Evolutionary conservation across 2,329 filamentous ascomycete species (phyloP).

Genomic region (Phoma sp.): DNA sequence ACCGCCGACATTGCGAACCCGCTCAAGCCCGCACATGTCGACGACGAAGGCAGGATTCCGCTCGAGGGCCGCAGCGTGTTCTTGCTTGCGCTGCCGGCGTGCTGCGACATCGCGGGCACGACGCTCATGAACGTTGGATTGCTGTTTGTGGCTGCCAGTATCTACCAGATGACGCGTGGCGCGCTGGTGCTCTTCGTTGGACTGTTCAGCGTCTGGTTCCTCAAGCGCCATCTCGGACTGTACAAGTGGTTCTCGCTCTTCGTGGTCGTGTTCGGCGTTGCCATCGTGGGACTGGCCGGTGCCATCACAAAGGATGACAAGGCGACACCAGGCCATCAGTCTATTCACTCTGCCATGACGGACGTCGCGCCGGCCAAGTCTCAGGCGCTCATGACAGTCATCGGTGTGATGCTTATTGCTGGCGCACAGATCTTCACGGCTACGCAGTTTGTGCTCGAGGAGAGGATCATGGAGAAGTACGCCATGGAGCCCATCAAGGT

Average conservation of each 20-base stretch:
- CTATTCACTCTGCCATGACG: constrained; percentile 26
- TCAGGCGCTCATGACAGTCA: constrained; percentile 70
- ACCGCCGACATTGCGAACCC: constrained; percentile 60
- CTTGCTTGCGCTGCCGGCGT: constrained; percentile 82
- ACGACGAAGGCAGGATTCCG: constrained; percentile 62
- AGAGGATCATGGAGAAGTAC: constrained; percentile 84
- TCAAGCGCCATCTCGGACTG: constrained; percentile 77
- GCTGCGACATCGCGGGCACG: constrained; percentile 93
- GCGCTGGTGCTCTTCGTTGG: constrained; percentile 95
- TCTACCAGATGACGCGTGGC: constrained; percentile 98
- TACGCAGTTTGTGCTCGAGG: constrained; percentile 93
- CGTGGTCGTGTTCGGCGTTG: constrained; percentile 87
- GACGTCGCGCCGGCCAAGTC: constrained; percentile 46
- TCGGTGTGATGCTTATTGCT: constrained; percentile 90
- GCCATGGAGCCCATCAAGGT: constrained; percentile 85
- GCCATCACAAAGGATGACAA: constrained; percentile 76
- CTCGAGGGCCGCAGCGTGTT: constrained; percentile 75
- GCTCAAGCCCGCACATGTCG: constrained; percentile 51
- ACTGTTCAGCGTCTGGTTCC: constrained; percentile 89
- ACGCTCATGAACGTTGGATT: constrained; percentile 97
- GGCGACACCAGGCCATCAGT: constrained; percentile 45
- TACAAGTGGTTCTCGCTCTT: constrained; percentile 93
- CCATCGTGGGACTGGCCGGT: constrained; percentile 86
- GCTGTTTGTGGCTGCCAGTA: constrained; percentile 90
- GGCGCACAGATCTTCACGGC: constrained; percentile 96